A percentile compares a stretch with the other conserved stretches of the same genome.
Conservation (phyloP, 1,284 basidiomycete species). For the Melampsora americana region DNA sequence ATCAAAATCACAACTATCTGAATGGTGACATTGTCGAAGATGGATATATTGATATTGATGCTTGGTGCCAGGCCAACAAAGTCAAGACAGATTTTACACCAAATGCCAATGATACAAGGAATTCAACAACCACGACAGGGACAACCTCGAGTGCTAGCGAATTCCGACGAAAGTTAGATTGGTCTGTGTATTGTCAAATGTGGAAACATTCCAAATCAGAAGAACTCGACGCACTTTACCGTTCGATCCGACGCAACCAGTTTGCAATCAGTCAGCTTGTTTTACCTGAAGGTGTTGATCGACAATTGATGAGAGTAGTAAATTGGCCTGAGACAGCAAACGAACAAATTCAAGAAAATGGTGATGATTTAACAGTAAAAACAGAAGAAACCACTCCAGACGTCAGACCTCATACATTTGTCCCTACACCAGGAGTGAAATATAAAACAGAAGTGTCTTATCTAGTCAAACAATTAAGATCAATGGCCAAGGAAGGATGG, state of each 20-base stretch:
- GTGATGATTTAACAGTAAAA: constrained; percentile 19
- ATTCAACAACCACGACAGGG: background rate
- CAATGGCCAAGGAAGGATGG: constrained; percentile 42
- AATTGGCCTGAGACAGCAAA: constrained; percentile 37
- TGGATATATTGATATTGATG: constrained; percentile 23
- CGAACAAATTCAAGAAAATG: constrained; percentile 3
- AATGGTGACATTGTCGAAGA: constrained; percentile 33
- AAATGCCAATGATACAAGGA: constrained; percentile 5
- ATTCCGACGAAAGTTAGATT: constrained; percentile 38
- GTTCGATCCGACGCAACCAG: constrained; percentile 35
- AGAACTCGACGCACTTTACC: constrained; percentile 36
- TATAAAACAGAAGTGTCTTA: constrained; percentile 41
- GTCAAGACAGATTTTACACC: background rate
- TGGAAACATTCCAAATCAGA: constrained; percentile 30
- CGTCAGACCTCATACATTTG: constrained; percentile 13
- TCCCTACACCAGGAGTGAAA: constrained; percentile 37
- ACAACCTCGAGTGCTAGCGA: background rate
- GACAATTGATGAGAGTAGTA: constrained; percentile 25
- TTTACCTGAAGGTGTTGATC: constrained; percentile 38
- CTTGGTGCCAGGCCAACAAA: constrained; percentile 14
- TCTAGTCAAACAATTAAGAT: constrained; percentile 26
- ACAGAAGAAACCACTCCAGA: background rate
- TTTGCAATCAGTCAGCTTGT: constrained; percentile 42
- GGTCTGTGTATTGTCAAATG: constrained; percentile 36
- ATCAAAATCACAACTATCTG: constrained; percentile 42